Percentiles rank a stretch among this genome's conserved stretches.
Evolutionary conservation across 2,329 filamentous ascomycete genomes (phyloP).

Genomic region (Dothideomycetes sp.): DNA sequence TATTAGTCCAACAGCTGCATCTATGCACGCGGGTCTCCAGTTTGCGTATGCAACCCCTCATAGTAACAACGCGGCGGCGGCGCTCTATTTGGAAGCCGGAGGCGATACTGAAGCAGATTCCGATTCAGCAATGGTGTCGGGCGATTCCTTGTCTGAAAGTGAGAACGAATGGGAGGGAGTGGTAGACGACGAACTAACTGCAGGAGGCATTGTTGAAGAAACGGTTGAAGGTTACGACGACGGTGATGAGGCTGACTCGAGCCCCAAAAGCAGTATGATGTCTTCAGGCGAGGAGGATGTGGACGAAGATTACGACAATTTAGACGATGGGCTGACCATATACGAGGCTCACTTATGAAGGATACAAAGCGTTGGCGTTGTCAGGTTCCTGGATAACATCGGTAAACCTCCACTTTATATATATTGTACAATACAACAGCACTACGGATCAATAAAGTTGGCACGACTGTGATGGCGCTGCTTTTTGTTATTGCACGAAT

Average conservation of each 20-base stretch:
- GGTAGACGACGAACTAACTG: conserved; percentile 7
- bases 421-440: too few species aligned
- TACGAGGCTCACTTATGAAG: conserved; percentile 7
- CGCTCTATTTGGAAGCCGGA: conserved; percentile 22
- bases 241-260: conserved; percentile 7
- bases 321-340: conserved; percentile 13
- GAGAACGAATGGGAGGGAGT: conserved; percentile 15
- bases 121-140: conserved; percentile 13
- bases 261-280: background rate
- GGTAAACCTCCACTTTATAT: too few species aligned
- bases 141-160: conserved; percentile 8
- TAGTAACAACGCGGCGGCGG: conserved; percentile 33
- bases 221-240: conserved; percentile 22
- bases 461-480: too few species aligned
- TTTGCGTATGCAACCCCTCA: conserved; percentile 67
- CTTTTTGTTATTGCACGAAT: too few species aligned
- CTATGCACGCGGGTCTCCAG: conserved; percentile 28
- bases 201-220: conserved; percentile 22
- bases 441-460: too few species aligned
- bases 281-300: conserved; percentile 10
- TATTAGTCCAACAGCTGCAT: conserved; percentile 20
- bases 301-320: conserved; percentile 17
- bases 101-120: conserved; percentile 21
- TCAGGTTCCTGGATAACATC: too few species aligned
- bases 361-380: background rate